Base-by-base conservation (phyloP, 169 alveolate species). In the Eimeria sp. region DNA sequence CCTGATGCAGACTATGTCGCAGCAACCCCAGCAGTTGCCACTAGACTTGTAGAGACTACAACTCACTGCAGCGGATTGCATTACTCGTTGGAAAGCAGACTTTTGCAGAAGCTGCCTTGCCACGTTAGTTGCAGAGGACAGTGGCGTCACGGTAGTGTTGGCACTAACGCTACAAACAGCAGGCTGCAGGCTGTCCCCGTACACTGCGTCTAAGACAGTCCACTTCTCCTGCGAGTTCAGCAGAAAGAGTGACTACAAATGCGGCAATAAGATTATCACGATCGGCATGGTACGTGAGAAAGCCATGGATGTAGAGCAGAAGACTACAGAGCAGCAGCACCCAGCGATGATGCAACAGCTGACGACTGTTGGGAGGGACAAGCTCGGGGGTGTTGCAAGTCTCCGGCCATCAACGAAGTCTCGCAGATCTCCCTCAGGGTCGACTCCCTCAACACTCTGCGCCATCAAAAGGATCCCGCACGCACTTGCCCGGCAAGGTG, bases 1-100 rank as follows among this genome's bases (percentile, higher is more conserved):
- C 58, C 0, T 1, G 14, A 30, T 13, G 58, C 30, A 75, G 40
- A 22, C 63, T 9, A 75, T 43, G 63, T 7, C 40, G 0, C 40
- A 18, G 20, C 61, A 43, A 5, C 2, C 30, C 61, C 27, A 16
- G 43, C 54, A 75, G 40, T 16, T 3, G 13, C 54, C 22, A 6
- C 86, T 9, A 30, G 30, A 3, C 13, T 54, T 51, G 14, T n/a
- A n/a, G 73, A 11, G 45, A 54, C 16, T 51, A 30, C 3, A 82
- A 16, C 90, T 57, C 18, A 82, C 90, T 51, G 95, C 95, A 16
- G 95, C 95, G 30, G 95, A 92, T 57, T 92, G 95, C 86, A 92
- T 34, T 30, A 92, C 95, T 22, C 95, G 80, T 30, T 84, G 86
- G 27, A 92, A 73, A 3, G 90, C 92, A 22, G 92, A 61, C 86